These are phyloP conservation scores for Davidsoniella eucalypti DNA, from an alignment of 2,329 filamentous ascomycete genomes.

Conservation along the genomic window DNA sequence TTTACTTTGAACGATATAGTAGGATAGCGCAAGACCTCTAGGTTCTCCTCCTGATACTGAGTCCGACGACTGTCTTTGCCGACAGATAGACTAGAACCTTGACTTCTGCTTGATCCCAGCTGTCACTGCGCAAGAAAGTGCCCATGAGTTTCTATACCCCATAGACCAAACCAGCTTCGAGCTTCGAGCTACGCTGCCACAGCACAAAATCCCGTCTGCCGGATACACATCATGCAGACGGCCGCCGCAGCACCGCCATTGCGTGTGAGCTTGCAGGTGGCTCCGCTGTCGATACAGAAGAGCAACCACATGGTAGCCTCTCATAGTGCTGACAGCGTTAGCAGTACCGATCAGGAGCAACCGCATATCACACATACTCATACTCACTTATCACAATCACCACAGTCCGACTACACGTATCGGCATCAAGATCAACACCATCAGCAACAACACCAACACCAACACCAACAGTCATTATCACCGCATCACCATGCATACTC, in stretches of 20 bases:
- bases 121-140: not conserved
- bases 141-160: constrained; percentile 3
- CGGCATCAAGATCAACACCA: not conserved
- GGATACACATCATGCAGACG: not conserved
- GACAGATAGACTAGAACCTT: not conserved
- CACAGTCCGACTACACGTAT: not conserved
- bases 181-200: constrained; percentile 5
- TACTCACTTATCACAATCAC: not conserved
- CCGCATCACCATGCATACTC: constrained; percentile 14
- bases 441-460: not conserved
- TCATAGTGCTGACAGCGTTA: constrained; percentile 1
- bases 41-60: too few relatives aligned
- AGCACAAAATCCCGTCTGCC: not conserved
- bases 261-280: constrained; percentile 44
- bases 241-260: constrained; percentile 22
- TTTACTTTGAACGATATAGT: too few relatives aligned
- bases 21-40: too few relatives aligned
- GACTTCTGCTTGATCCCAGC: not conserved
- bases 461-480: constrained; percentile 1
- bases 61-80: too few relatives aligned
- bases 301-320: constrained; percentile 10
- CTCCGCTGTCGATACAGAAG: constrained; percentile 39
- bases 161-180: constrained; percentile 8
- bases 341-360: not conserved
- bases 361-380: not conserved